Conservation (phyloP, 768 basidiomycete species). For the Rhizopogon vulgaris region DNA sequence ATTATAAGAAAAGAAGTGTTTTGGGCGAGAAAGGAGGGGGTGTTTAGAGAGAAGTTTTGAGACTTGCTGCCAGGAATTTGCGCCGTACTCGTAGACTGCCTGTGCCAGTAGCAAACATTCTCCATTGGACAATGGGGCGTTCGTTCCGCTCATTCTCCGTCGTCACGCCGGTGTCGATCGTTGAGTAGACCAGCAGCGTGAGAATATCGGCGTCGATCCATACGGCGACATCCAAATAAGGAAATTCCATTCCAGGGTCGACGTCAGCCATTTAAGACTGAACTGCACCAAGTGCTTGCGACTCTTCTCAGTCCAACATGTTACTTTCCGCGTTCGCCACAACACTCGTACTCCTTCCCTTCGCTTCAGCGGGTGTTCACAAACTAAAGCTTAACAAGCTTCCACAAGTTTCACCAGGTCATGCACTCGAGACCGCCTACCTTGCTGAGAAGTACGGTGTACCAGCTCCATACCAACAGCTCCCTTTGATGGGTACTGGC, state of each 20-base stretch:
- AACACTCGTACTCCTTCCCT: conserved; percentile 36
- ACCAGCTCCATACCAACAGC: conserved; percentile 35
- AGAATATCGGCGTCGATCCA: conserved; percentile 18
- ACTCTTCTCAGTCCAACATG: conserved; percentile 28
- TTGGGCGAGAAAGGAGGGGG: conserved; percentile 58
- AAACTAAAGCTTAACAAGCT: conserved; percentile 90
- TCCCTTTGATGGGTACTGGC: conserved; percentile 69
- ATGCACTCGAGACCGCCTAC: conserved; percentile 70
- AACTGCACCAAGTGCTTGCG: not conserved
- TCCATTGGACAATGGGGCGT: conserved; percentile 29
- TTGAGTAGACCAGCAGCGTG: conserved; percentile 22
- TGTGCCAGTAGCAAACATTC: conserved; percentile 83
- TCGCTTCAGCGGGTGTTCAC: conserved; percentile 55
- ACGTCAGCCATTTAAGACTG: conserved; percentile 22
- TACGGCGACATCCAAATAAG: conserved; percentile 11
- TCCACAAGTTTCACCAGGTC: conserved; percentile 52
- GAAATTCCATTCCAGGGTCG: not conserved
- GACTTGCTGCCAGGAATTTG: conserved; percentile 61
- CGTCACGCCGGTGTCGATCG: conserved; percentile 1
- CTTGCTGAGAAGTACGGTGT: conserved; percentile 91
- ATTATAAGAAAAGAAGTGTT: conserved; percentile 63
- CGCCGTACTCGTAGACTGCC: conserved; percentile 78
- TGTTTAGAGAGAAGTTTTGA: conserved; percentile 64
- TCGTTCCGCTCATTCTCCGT: conserved; percentile 2
- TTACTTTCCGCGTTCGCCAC: conserved; percentile 36